Percentiles rank a stretch among this genome's conserved stretches.
These are phyloP conservation scores for Podila epigama DNA, from an alignment of 192 early-diverging fungal genomes.

Conservation along the genomic window DNA sequence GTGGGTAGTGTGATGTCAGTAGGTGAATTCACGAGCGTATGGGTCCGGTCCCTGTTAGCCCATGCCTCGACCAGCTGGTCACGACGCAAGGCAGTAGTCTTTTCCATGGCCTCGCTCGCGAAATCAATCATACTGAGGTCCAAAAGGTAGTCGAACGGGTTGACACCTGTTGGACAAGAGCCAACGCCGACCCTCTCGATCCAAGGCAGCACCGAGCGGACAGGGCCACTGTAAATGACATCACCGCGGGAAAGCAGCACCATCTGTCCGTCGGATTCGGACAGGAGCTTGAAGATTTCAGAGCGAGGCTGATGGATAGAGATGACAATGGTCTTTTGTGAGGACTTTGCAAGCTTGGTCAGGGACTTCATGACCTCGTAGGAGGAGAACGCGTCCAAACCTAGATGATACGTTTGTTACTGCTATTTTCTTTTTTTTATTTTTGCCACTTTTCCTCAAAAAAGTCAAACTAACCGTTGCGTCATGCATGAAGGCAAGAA, in stretches of 20 bases:
- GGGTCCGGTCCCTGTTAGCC: constrained; percentile 11
- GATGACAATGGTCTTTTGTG: constrained; percentile 74
- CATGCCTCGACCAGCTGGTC: constrained; percentile 35
- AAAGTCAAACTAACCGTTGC: too few relatives aligned
- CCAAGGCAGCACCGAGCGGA: constrained; percentile 38
- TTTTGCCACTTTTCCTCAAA: too few relatives aligned
- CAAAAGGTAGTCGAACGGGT: constrained; percentile 44
- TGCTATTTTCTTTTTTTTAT: too few relatives aligned
- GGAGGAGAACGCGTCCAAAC: constrained; percentile 42
- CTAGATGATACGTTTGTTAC: too few relatives aligned
- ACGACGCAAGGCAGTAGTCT: constrained; percentile 28
- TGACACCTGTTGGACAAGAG: constrained; percentile 32
- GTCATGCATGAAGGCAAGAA: too few relatives aligned
- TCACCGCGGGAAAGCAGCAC: constrained; percentile 38
- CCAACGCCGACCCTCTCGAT: constrained; percentile 29
- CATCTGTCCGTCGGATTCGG: constrained; percentile 47
- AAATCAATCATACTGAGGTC: constrained; percentile 47
- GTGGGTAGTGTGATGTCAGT: constrained; percentile 1
- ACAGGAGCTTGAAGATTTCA: constrained; percentile 78
- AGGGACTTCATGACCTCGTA: constrained; percentile 50
- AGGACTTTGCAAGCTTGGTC: constrained; percentile 34
- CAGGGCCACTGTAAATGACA: constrained; percentile 42
- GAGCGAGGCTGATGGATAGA: constrained; percentile 92
- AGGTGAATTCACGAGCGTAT: not conserved
- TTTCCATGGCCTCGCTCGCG: constrained; percentile 44